These are phyloP conservation scores for Penicillium bovifimosum DNA, from an alignment of 495 filamentous ascomycete genomes.

Conservation along the genomic window DNA sequence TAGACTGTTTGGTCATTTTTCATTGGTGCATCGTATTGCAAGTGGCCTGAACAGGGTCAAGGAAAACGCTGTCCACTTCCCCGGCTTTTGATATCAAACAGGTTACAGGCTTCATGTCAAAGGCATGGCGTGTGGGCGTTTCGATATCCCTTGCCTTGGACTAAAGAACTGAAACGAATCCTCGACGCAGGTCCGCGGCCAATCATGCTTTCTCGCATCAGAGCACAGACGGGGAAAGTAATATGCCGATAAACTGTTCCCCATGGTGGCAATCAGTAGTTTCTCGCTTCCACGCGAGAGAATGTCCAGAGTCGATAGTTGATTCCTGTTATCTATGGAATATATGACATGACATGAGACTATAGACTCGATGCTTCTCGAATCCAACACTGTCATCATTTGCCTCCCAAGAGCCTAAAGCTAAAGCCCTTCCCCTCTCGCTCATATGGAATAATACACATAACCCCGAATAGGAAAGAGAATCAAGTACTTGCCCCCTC, in stretches of 20 bases:
- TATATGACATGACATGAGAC: neutral
- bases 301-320: neutral
- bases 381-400: neutral
- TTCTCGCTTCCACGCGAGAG: neutral
- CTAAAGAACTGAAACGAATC: conserved; percentile 16
- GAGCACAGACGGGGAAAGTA: conserved; percentile 9
- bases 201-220: neutral
- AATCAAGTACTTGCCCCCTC: neutral
- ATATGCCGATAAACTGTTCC: too few relatives aligned
- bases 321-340: neutral
- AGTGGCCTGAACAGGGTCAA: conserved; percentile 15
- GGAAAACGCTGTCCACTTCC: conserved; percentile 16
- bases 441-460: neutral
- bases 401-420: neutral
- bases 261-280: neutral
- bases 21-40: conserved; percentile 19
- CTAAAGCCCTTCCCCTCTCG: neutral
- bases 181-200: conserved; percentile 4
- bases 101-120: neutral
- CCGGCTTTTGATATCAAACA: neutral
- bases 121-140: neutral
- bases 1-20: neutral
- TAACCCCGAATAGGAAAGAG: too few relatives aligned
- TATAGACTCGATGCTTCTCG: too few relatives aligned
- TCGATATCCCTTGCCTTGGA: conserved; percentile 12